Evolutionary conservation across 805 yeast species (phyloP).

Genomic region (Wickerhamiella vanderwaltii): DNA sequence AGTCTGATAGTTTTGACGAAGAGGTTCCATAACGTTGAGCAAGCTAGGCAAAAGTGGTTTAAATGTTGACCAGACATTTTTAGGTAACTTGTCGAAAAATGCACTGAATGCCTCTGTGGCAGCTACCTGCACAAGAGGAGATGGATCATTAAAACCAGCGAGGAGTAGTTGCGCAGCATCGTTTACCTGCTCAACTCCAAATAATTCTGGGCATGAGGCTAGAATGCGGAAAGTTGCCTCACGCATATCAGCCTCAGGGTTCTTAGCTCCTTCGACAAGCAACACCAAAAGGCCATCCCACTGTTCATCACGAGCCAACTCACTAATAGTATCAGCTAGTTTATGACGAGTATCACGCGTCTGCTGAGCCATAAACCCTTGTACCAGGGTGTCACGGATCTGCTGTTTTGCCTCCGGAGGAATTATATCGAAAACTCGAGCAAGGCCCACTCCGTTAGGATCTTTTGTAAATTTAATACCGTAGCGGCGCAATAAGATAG

Average conservation of each 20-base stretch:
- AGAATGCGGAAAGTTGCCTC: constrained; percentile 88
- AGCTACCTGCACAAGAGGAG: constrained; percentile 78
- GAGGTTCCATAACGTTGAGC: constrained; percentile 75
- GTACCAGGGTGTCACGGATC: constrained; percentile 52
- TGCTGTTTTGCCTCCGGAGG: constrained; percentile 45
- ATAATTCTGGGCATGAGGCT: constrained; percentile 67
- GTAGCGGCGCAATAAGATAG: constrained; percentile 80
- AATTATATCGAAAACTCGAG: constrained; percentile 65
- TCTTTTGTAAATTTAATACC: constrained; percentile 69
- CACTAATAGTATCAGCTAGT: constrained; percentile 87
- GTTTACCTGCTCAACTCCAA: constrained; percentile 40
- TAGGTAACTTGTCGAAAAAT: constrained; percentile 72
- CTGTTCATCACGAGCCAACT: constrained; percentile 55
- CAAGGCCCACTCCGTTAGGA: constrained; percentile 40
- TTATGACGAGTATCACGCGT: constrained; percentile 78
- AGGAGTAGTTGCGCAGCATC: constrained; percentile 55
- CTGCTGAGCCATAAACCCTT: constrained; percentile 58
- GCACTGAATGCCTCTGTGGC: constrained; percentile 89
- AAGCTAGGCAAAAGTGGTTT: constrained; percentile 72
- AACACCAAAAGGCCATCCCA: constrained; percentile 81
- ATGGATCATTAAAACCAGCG: constrained; percentile 65
- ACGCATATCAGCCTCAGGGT: constrained; percentile 54
- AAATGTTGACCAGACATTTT: constrained; percentile 61
- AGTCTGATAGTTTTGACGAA: constrained; percentile 68
- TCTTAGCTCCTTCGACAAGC: constrained; percentile 45